Base-by-base conservation (phyloP, 345 rosid genomes). In the Citrus trifoliata region DNA sequence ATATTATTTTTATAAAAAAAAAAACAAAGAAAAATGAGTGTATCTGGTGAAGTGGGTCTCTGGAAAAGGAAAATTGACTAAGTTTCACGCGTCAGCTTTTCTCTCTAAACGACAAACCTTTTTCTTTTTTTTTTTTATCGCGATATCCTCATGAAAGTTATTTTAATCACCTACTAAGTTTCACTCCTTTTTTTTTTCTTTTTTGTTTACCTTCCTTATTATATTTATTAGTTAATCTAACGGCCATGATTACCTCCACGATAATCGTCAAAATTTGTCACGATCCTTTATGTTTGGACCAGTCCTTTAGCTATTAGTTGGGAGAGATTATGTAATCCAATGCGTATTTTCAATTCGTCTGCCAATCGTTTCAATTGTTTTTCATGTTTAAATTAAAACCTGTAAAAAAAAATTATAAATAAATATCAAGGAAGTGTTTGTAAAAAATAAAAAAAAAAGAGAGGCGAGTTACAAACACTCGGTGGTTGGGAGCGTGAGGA, bases 21-120 rank as follows among this genome's bases (percentile, higher is more conserved):
- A 35, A 35, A n/a, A n/a, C n/a, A n/a, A n/a, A 30, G 5, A 4
- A 4, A 32, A 32, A 32, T 32, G 0, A 4, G 2, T 40, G 51
- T 46, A 46, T 46, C 51, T 46, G 51, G 51, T 46, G 18, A 0
- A 46, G 51, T 13, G 65, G 82, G 80, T 76, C 80, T 73, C 75
- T 78, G 82, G 75, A 77, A 85, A 83, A 79, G 79, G 82, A 62
- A 69, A 80, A 32, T 18, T 13, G 83, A 79, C 83, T 78, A 80
- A 75, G 73, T 73, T 77, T 78, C 85, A 73, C 83, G 87, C 86
- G 85, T 84, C 88, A 83, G 79, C 82, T 81, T 75, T 87, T 70
- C 27, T 70, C 61, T 30, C 80, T 80, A 84, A 82, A 76, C 86
- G 88, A 85, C 87, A 79, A 64, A 12, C 56, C 56, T 16, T 7